These are phyloP conservation scores for Plasmodium adleri DNA, from an alignment of 169 alveolate genomes.

Conservation along the genomic window DNA sequence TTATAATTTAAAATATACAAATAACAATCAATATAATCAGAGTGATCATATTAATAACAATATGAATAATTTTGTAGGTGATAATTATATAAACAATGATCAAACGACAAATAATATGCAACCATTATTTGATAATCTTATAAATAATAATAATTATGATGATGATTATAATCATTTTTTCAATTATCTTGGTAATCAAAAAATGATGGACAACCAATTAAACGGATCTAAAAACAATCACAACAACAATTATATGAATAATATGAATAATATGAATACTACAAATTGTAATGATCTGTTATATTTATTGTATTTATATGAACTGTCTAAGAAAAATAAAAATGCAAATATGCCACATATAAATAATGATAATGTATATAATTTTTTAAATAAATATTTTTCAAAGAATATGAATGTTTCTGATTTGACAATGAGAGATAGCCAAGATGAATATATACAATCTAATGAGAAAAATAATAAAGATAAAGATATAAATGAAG, in stretches of 20 bases:
- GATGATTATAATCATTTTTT: too few species aligned
- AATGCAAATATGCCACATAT: neutral
- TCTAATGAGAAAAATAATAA: neutral
- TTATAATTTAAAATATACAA: too few species aligned
- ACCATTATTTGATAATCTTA: too few species aligned
- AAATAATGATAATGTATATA: neutral
- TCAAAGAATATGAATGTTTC: neutral
- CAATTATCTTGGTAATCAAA: too few species aligned
- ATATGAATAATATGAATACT: neutral
- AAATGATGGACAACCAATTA: too few species aligned
- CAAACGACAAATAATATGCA: neutral
- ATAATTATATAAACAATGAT: neutral
- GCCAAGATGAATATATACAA: neutral
- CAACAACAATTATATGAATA: neutral
- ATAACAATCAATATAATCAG: neutral
- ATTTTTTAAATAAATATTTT: neutral
- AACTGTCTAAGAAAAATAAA: neutral
- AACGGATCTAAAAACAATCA: neutral
- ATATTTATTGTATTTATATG: conserved; percentile 1
- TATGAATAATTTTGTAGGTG: neutral
- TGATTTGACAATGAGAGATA: neutral
- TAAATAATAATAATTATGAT: too few species aligned
- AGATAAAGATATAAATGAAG: neutral
- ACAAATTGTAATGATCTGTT: neutral
- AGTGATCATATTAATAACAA: neutral